Evolutionary conservation across 2,329 filamentous ascomycete species (phyloP).

Genomic region (Venturiaceae sp.): DNA sequence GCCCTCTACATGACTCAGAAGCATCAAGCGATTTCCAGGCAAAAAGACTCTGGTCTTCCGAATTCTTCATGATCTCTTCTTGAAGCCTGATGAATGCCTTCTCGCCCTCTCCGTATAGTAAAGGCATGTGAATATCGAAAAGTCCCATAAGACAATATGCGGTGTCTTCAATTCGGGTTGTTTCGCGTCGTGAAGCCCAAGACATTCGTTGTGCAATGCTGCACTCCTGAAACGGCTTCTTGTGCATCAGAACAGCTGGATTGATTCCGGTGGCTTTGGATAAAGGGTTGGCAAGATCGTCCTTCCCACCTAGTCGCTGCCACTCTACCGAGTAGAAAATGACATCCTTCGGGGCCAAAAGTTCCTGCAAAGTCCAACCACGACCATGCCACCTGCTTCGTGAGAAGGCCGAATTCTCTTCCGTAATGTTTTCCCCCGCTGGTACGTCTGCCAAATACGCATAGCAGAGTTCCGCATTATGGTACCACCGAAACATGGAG

Average conservation of each 20-base stretch:
- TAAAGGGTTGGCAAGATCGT: neutral
- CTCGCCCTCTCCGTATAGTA: slow-evolving; percentile 1
- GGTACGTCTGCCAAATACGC: slow-evolving; percentile 9
- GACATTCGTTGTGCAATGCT: slow-evolving; percentile 5
- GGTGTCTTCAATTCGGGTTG: neutral
- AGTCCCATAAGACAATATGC: slow-evolving; percentile 3
- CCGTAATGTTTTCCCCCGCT: too few relatives aligned
- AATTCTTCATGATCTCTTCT: too few relatives aligned
- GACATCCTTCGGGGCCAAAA: neutral
- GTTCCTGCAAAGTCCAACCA: neutral
- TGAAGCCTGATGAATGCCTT: slow-evolving; percentile 1
- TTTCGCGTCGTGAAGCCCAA: neutral
- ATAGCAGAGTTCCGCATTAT: slow-evolving; percentile 12
- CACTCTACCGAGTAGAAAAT: neutral
- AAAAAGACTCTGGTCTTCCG: too few relatives aligned
- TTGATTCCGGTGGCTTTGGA: neutral
- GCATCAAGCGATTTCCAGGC: too few relatives aligned
- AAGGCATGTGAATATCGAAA: neutral
- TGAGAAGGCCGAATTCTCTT: too few relatives aligned
- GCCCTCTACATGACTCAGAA: too few relatives aligned
- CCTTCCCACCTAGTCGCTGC: neutral
- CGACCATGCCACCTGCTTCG: neutral
- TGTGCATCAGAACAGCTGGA: neutral
- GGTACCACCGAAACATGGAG: slow-evolving; percentile 14
- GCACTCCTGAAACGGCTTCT: neutral